These are phyloP conservation scores for Kregervanrija pseudodelftensis DNA, from an alignment of 805 yeast species.

Conservation along the genomic window DNA sequence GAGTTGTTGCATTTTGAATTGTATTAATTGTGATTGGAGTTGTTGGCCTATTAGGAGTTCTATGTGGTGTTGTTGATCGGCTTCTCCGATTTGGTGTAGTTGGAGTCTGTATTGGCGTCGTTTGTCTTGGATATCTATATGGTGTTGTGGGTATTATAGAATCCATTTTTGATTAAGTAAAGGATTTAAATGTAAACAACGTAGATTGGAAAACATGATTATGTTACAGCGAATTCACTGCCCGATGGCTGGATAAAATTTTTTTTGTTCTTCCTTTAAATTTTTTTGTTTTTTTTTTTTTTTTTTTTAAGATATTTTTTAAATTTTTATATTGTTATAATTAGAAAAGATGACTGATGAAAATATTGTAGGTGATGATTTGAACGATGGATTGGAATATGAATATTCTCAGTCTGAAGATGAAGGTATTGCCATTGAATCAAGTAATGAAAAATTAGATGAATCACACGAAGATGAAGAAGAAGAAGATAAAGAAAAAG, in stretches of 20 bases:
- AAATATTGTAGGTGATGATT: slow-evolving; percentile 50
- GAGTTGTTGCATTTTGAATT: slow-evolving; percentile 25
- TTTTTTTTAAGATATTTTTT: not conserved
- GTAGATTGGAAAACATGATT: too few relatives aligned
- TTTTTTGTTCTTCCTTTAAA: not conserved
- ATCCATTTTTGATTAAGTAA: too few relatives aligned
- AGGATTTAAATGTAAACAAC: too few relatives aligned
- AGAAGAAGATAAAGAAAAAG: slow-evolving; percentile 4
- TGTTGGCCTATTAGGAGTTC: slow-evolving; percentile 23
- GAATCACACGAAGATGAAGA: slow-evolving; percentile 6
- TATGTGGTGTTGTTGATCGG: slow-evolving; percentile 11
- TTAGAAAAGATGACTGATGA: not conserved
- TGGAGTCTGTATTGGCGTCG: slow-evolving; percentile 2
- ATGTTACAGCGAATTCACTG: too few relatives aligned
- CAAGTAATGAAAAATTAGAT: slow-evolving; percentile 20
- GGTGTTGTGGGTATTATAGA: too few relatives aligned
- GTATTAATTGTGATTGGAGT: slow-evolving; percentile 28
- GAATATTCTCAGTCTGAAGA: slow-evolving; percentile 26
- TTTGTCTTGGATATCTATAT: not conserved
- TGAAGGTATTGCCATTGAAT: slow-evolving; percentile 31
- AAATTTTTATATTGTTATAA: not conserved
- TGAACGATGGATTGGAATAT: slow-evolving; percentile 73
- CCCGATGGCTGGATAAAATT: not conserved
- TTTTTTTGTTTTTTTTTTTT: not conserved
- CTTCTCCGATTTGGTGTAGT: slow-evolving; percentile 2